phyloP scores from a whole-genome alignment of 2,329 filamentous ascomycete genomes.

The Penicillium sp. region DNA sequence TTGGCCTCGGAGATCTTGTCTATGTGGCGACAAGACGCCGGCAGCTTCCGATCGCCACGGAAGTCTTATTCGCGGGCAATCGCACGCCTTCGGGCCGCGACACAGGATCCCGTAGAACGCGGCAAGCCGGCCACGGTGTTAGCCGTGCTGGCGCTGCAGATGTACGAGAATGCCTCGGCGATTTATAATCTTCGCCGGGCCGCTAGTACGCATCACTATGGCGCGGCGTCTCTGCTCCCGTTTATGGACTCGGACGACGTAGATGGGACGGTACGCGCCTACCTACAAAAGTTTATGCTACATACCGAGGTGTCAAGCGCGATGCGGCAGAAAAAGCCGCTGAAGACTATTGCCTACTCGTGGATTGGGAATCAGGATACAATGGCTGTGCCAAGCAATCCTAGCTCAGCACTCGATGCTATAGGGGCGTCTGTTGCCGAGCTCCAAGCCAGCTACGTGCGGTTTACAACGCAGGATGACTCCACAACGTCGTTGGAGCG shows the following conservation, averaged over 20 bases:
- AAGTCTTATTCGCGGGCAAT: constrained; percentile 1
- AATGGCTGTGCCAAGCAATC: constrained; percentile 7
- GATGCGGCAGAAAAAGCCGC: constrained; percentile 16
- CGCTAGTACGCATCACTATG: constrained; percentile 17
- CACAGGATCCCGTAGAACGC: constrained; percentile 6
- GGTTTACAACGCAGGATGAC: neutral
- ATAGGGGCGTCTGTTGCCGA: constrained; percentile 17
- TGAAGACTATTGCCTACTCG: constrained; percentile 10
- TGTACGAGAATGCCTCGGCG: constrained; percentile 19
- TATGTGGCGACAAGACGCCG: constrained; percentile 3
- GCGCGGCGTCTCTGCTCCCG: constrained; percentile 17
- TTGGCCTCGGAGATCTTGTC: constrained; percentile 9
- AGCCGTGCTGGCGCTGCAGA: constrained; percentile 18
- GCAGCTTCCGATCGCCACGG: neutral
- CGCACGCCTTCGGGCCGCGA: neutral
- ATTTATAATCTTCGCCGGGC: constrained; percentile 16
- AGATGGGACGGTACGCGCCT: constrained; percentile 6
- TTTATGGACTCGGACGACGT: constrained; percentile 6
- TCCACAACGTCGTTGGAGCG: neutral
- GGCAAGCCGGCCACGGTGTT: constrained; percentile 12
- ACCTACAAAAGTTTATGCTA: constrained; percentile 18
- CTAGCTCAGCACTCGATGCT: constrained; percentile 9
- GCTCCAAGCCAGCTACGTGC: constrained; percentile 14
- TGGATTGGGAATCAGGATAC: constrained; percentile 11
- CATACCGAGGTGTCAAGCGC: constrained; percentile 20